Evolutionary conservation across 2,329 filamentous ascomycete genomes (phyloP), one percentile per base, ranked within the genome.

Genomic region (Thyridium curvatum): DNA sequence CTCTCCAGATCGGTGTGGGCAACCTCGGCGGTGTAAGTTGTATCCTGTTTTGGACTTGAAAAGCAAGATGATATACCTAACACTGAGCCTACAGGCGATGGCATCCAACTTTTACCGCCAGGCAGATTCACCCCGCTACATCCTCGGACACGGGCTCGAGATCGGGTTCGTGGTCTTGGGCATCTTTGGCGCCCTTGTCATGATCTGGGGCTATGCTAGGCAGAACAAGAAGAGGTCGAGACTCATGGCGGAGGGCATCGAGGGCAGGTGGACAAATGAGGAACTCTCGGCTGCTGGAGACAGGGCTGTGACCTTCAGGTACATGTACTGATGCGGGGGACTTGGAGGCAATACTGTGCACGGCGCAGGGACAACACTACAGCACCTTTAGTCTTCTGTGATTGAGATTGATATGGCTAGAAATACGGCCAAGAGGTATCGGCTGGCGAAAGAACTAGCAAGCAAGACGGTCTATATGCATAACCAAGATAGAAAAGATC

Each of bases 71-170:
- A 26, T 6, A 26, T 26, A 26, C 6, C 10, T 26, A 10, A 6
- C 10, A 10, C 6, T 26, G 21, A 10, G 6, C 6, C 10, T 26
- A 33, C n/a, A 67, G 62, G 82, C 80, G 1, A 83, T 86, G 73
- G 78, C 81, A 0, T 81, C 79, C 5, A 86, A 86, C 50, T 85
- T 86, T 49, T 87, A 86, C 49, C 71, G 81, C 4, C 54, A 61
- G 18, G 56, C 54, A 4, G 72, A 77, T 41, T 51, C 52, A 1
- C 72, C 73, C 0, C 59, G 64, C 4, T 77, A 74, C 37, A 59
- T 65, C 4, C 54, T 76, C 1, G 72, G 73, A 0, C 72, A 76
- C 43, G 63, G 52, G 1, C 48, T 77, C 12, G 71, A 76, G 46
- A 50, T 77, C 3, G 69, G 57, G 0, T 77, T 77, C 42, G 68